phyloP scores from a whole-genome alignment of 73 alveolate genomes.

The Uronychia setigera region DNA sequence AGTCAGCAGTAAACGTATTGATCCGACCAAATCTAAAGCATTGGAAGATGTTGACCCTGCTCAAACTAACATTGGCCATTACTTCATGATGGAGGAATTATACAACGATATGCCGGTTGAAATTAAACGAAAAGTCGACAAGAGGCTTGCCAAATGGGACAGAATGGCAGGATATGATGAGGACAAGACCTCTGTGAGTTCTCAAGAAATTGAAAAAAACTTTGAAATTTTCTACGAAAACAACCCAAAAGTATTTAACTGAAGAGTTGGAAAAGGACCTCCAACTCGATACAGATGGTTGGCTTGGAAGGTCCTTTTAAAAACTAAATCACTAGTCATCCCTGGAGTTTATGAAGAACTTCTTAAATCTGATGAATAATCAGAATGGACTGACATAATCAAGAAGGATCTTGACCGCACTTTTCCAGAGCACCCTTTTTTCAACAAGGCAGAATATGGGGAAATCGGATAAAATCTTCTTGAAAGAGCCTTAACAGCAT shows the following conservation, averaged over 20 bases:
- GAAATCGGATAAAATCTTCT: constrained; percentile 26
- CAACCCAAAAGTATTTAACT: constrained; percentile 38
- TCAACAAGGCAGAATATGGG: constrained; percentile 27
- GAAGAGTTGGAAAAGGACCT: constrained; percentile 70
- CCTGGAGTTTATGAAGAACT: constrained; percentile 50
- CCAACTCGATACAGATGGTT: constrained; percentile 75
- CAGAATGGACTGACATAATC: constrained; percentile 21
- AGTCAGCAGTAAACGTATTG: not conserved
- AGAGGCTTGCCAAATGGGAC: constrained; percentile 21
- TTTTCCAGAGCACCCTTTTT: constrained; percentile 65
- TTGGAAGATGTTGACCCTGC: not conserved
- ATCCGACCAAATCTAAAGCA: not conserved
- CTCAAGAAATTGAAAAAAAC: not conserved
- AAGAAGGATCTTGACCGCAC: constrained; percentile 69
- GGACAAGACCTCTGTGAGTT: not conserved
- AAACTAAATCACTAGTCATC: constrained; percentile 15
- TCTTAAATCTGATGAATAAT: constrained; percentile 13
- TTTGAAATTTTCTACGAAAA: constrained; percentile 29
- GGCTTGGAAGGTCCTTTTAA: constrained; percentile 64
- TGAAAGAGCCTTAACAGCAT: constrained; percentile 16
- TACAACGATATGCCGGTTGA: not conserved
- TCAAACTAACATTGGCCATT: not conserved
- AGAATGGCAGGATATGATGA: constrained; percentile 22
- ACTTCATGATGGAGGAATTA: not conserved
- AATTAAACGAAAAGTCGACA: not conserved